Evolutionary conservation across 106 monocot species (phyloP), one percentile per base, ranked within the genome.

Genomic region (Acanthochlamys bracteata): DNA sequence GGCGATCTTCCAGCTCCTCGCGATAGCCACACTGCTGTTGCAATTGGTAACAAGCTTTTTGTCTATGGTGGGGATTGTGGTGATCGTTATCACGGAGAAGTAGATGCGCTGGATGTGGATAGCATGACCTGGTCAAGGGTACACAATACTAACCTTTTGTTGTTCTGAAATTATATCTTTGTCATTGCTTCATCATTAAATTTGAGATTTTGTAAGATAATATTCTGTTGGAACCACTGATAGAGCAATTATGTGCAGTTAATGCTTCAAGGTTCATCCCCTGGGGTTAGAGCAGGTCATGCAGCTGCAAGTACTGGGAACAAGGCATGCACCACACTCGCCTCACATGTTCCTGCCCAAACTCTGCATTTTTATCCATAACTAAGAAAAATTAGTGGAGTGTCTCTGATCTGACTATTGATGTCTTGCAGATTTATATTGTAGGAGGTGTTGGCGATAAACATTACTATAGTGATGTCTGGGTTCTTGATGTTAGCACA

Each of bases 401-500:
- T 12, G 59, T 23, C 22, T 57, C 42, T 20, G 1, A 33, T 33
- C 33, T 77, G 60, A 20, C 24, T 63, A 61, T 7, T 23, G 25
- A 7, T 1, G 22, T 55, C 10, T 7, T 76, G 45, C 59, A 94
- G 94, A 76, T 94, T 61, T 94, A 84, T 47, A 66, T 94, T 19
- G 79, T 94, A 23, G 89, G 94, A 23, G 94, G 94, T 17, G 94
- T 94, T 25, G 89, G 94, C 7, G 94, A 94, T 58, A 89, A 89
- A 71, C 89, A 90, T 54, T 90, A 94, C 57, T 94, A 94, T 43
- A 86, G 75, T 56, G 94, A 94, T 77, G 94, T 90, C 12, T 94
- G 94, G 94, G 61, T 86, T 68, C 89, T 94, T 13, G 84, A 94
- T 69, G 41, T 82, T 19, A 59, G 27, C 14, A 73, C 47, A 52